A percentile compares a stretch with the other conserved stretches of the same genome.
Evolutionary conservation across 106 monocot species (phyloP).

Genomic region (Vanilla planifolia): DNA sequence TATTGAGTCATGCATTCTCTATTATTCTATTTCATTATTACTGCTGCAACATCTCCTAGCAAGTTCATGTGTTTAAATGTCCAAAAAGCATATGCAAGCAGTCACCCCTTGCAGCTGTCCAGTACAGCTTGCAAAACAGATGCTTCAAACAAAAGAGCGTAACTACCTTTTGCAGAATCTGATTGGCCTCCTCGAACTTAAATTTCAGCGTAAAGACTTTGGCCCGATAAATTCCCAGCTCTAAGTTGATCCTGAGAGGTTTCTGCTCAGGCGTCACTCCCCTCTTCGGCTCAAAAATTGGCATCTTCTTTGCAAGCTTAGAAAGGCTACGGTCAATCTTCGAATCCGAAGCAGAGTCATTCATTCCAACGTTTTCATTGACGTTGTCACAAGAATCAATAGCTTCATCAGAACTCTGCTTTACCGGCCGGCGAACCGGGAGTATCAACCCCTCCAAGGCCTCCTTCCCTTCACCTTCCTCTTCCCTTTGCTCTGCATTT

Average conservation of each 20-base stretch:
- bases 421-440: constrained; percentile 52
- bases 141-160: neutral
- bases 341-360: constrained; percentile 7
- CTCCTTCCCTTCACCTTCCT: constrained; percentile 4
- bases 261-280: constrained; percentile 31
- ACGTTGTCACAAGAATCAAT: constrained; percentile 6
- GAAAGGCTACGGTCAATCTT: constrained; percentile 46
- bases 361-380: constrained; percentile 9
- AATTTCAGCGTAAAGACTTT: constrained; percentile 77
- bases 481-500: constrained; percentile 5
- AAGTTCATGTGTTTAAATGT: no score
- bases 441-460: constrained; percentile 11
- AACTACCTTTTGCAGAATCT: constrained; percentile 66
- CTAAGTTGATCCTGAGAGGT: constrained; percentile 76
- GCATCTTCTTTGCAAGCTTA: constrained; percentile 81
- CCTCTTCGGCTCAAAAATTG: constrained; percentile 84
- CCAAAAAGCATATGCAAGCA: no score
- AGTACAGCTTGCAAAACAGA: no score
- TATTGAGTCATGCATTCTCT: no score
- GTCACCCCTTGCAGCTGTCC: no score
- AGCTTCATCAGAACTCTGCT: constrained; percentile 23
- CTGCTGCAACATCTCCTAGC: no score
- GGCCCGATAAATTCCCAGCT: constrained; percentile 77
- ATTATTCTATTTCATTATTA: no score
- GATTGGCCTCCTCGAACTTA: constrained; percentile 67